These are phyloP conservation scores for Trypanosoma lewisi DNA, from an alignment of 208 protist species.

Conservation along the genomic window DNA sequence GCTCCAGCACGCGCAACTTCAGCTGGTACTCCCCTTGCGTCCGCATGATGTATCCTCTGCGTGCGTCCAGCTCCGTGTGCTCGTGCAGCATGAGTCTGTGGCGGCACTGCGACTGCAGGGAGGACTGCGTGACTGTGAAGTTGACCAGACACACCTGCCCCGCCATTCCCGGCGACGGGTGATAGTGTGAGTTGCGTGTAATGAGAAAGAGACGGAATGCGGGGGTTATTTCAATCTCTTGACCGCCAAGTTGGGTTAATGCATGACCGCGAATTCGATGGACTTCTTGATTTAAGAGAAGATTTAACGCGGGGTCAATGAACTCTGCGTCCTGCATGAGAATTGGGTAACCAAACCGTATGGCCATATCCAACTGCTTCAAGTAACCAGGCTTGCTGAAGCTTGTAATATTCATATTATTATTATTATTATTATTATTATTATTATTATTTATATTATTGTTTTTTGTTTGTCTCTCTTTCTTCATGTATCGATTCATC, in stretches of 20 bases:
- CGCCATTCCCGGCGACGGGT: constrained; percentile 95
- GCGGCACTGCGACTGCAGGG: constrained; percentile 95
- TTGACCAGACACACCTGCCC: constrained; percentile 98
- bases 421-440: too few species aligned
- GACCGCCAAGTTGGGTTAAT: constrained; percentile 94
- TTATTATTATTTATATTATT: too few species aligned
- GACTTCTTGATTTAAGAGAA: constrained; percentile 98
- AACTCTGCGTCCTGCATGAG: constrained; percentile 99
- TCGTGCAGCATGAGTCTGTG: constrained; percentile 91
- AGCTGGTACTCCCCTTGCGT: constrained; percentile 95
- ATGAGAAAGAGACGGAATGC: constrained; percentile 97
- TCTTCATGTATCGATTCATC: constrained; percentile 64
- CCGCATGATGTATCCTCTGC: constrained; percentile 90
- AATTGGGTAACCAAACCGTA: constrained; percentile 98
- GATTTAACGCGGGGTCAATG: constrained; percentile 98
- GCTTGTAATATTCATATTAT: too few species aligned
- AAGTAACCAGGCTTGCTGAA: constrained; percentile 97
- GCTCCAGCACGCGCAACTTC: constrained; percentile 93
- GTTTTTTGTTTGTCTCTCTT: constrained; percentile 93
- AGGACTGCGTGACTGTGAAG: constrained; percentile 98
- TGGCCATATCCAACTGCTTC: constrained; percentile 97
- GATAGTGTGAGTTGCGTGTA: constrained; percentile 94
- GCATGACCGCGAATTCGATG: constrained; percentile 92
- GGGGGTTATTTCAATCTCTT: constrained; percentile 98
- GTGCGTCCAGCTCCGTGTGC: constrained; percentile 95